Base-by-base conservation (phyloP, 1,284 basidiomycete genomes). In the Rhodotorula glutinis region DNA sequence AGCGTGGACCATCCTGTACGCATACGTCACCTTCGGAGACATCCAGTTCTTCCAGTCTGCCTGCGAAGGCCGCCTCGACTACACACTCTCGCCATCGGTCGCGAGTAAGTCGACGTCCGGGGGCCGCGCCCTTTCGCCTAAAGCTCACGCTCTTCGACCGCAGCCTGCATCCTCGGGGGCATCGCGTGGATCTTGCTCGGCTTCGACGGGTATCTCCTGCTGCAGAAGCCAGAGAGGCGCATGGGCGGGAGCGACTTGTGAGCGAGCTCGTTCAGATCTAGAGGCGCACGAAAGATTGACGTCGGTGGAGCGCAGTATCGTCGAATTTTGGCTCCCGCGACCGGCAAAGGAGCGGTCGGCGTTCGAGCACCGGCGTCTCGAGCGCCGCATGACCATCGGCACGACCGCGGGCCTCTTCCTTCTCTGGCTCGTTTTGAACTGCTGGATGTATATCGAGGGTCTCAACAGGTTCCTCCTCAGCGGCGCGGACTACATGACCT, bases 181-280 rank as follows among this genome's bases (percentile, higher is more conserved):
- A 25, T 66, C 2, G 65, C 65, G 5, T 65, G 58, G 63, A 23
- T 57, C 9, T 27, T 65, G 10, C 23, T 65, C n/a, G 33, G 51
- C 16, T 40, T 51, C 40, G 58, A 60, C 30, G 54, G 27, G 19
- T 65, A 43, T 29, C 46, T 65, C 10, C 41, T 56, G 5, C n/a
- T 51, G 33, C 46, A 46, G 8, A 58, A 51, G 38, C 46, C 23
- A 11, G 51, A 59, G 47, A 54, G 59, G 40, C 57, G 25, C 4
- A 21, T 47, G 14, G 62, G 62, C 23, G 43, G 53, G 11, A 46
- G 41, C 43, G 62, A 64, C 33, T 64, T 46, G 62, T 49, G 43
- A 43, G 62, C 14, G 21, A 2, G 13, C n/a, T n/a, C n/a, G n/a
- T n/a, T n/a, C n/a, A n/a, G n/a, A n/a, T n/a, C n/a, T n/a, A n/a